Conservation (phyloP, 2,329 filamentous ascomycete genomes). For the Shiraia sp. region DNA sequence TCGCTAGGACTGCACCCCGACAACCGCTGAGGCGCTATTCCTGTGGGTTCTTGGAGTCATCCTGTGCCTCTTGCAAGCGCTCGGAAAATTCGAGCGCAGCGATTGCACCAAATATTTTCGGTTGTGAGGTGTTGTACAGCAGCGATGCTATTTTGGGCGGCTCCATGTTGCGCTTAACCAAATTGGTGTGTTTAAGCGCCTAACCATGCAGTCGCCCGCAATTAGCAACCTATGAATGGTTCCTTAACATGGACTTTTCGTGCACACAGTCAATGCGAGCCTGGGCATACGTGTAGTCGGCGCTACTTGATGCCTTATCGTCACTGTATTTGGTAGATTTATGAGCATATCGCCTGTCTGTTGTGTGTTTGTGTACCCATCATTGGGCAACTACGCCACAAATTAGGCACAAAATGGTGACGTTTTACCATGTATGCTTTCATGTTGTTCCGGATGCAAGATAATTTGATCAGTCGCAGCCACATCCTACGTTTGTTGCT, state of each 20-base stretch:
- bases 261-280: constrained; percentile 27
- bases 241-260: constrained; percentile 23
- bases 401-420: too few relatives aligned
- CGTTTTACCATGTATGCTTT: too few relatives aligned
- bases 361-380: too few relatives aligned
- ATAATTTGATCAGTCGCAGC: too few relatives aligned
- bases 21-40: constrained; percentile 43
- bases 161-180: constrained; percentile 26
- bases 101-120: constrained; percentile 29
- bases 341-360: too few relatives aligned
- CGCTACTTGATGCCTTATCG: constrained; percentile 18
- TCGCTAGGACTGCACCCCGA: constrained; percentile 34
- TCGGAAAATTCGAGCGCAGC: constrained; percentile 22
- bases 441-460: too few relatives aligned
- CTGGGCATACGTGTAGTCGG: constrained; percentile 39
- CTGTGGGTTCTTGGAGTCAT: constrained; percentile 30
- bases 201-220: constrained; percentile 21
- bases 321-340: too few relatives aligned
- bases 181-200: constrained; percentile 33
- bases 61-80: constrained; percentile 38
- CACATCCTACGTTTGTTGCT: too few relatives aligned
- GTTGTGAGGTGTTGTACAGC: constrained; percentile 33
- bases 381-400: too few relatives aligned
- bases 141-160: constrained; percentile 37
- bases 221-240: constrained; percentile 24